phyloP scores from a whole-genome alignment of 768 basidiomycete species.

The Tubosaeta brunneosetosa region DNA sequence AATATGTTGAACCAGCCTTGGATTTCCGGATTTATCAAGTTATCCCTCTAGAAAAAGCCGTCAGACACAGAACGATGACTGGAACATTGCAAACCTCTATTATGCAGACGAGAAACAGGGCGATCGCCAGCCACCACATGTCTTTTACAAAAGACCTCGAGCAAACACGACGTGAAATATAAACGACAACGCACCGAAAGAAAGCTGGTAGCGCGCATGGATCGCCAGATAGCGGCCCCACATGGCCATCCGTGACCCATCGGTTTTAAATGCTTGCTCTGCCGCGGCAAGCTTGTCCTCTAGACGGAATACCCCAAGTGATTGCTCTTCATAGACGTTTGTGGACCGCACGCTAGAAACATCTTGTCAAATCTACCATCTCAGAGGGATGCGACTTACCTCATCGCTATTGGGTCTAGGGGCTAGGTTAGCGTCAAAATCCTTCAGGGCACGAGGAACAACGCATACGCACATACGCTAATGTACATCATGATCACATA shows the following conservation, averaged over 20 bases:
- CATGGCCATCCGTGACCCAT: conserved; percentile 51
- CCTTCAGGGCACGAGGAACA: background rate
- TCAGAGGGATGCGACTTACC: conserved; percentile 35
- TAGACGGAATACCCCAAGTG: conserved; percentile 70
- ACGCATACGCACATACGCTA: conserved; percentile 58
- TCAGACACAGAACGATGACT: background rate
- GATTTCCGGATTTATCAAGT: conserved; percentile 50
- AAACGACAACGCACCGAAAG: conserved; percentile 60
- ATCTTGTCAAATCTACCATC: background rate
- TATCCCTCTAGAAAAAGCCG: conserved; percentile 43
- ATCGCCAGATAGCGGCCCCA: conserved; percentile 76
- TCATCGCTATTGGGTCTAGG: conserved; percentile 76
- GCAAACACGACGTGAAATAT: background rate
- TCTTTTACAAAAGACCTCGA: conserved; percentile 44
- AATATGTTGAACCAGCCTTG: conserved; percentile 83
- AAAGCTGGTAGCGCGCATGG: conserved; percentile 84
- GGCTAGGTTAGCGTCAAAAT: conserved; percentile 2
- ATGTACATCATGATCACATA: conserved; percentile 96
- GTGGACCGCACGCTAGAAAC: conserved; percentile 74
- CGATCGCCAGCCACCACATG: conserved; percentile 92
- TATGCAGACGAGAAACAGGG: conserved; percentile 86
- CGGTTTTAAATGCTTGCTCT: conserved; percentile 38
- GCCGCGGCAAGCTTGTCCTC: conserved; percentile 48
- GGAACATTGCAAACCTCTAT: conserved; percentile 61
- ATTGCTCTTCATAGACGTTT: conserved; percentile 91